Conservation (phyloP, 2,329 filamentous ascomycete genomes). For the Neonectria ditissima region DNA sequence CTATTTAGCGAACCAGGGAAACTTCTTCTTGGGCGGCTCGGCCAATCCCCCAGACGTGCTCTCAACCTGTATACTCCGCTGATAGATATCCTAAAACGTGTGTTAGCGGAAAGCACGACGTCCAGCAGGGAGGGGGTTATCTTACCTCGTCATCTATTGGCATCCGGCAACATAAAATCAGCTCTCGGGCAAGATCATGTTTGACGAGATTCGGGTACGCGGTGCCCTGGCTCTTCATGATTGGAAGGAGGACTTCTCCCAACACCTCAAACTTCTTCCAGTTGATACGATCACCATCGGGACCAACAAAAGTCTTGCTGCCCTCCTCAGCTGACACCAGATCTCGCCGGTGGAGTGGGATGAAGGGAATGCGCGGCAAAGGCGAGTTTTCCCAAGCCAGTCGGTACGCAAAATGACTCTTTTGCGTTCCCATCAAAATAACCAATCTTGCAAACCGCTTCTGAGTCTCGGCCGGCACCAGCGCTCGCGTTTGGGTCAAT, state of each 20-base stretch:
- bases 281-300: slow-evolving; percentile 81
- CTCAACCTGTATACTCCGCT: slow-evolving; percentile 71
- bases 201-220: slow-evolving; percentile 80
- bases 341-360: slow-evolving; percentile 89
- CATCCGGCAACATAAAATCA: slow-evolving; percentile 86
- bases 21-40: slow-evolving; percentile 72
- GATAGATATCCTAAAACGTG: slow-evolving; percentile 69
- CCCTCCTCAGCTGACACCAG: slow-evolving; percentile 93
- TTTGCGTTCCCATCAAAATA: slow-evolving; percentile 92
- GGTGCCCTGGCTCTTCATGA: slow-evolving; percentile 91
- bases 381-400: slow-evolving; percentile 97
- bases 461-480: slow-evolving; percentile 77
- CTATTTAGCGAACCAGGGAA: slow-evolving; percentile 72
- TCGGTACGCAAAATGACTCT: slow-evolving; percentile 95
- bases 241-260: slow-evolving; percentile 88
- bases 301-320: slow-evolving; percentile 87
- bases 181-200: slow-evolving; percentile 76
- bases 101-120: slow-evolving; percentile 38
- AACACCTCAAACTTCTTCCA: slow-evolving; percentile 99
- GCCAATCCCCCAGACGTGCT: slow-evolving; percentile 57
- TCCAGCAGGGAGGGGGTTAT: slow-evolving; percentile 24
- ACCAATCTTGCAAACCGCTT: slow-evolving; percentile 90
- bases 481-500: slow-evolving; percentile 79
- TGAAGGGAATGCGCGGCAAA: slow-evolving; percentile 89
- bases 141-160: slow-evolving; percentile 88